phyloP scores from a whole-genome alignment of 2,329 filamentous ascomycete species.

The Pseudohalonectria lignicola region DNA sequence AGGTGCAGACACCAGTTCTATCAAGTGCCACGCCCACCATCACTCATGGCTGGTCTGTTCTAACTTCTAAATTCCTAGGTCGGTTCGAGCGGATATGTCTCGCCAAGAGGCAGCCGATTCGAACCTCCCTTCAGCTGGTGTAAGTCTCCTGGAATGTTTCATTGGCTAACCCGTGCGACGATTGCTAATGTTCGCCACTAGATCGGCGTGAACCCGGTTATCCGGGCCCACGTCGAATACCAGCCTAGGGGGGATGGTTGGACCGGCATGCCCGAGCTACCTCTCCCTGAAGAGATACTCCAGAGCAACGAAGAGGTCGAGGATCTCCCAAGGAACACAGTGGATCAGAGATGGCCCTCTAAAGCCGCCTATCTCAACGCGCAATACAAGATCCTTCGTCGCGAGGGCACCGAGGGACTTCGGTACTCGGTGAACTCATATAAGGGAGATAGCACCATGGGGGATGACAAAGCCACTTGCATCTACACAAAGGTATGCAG shows the following conservation, averaged over 20 bases:
- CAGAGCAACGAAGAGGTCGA: conserved; percentile 13
- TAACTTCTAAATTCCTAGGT: no score
- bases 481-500: conserved; percentile 58
- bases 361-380: conserved; percentile 57
- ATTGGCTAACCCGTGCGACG: no score
- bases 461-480: conserved; percentile 45
- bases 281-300: conserved; percentile 40
- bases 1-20: no score
- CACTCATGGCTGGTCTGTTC: no score
- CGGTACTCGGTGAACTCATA: conserved; percentile 53
- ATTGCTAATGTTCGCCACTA: no score
- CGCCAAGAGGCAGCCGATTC: no score
- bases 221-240: conserved; percentile 3
- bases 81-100: no score
- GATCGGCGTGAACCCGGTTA: no score
- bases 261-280: conserved; percentile 37
- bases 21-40: no score
- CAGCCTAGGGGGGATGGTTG: conserved; percentile 6
- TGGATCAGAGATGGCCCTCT: conserved; percentile 44
- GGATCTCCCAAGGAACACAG: conserved; percentile 37
- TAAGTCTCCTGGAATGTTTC: no score
- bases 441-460: conserved; percentile 36
- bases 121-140: no score
- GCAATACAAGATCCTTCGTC: conserved; percentile 66
- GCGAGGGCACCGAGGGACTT: conserved; percentile 61